Conservation (phyloP, 1,284 basidiomycete genomes). For the Papiliotrema laurentii region DNA sequence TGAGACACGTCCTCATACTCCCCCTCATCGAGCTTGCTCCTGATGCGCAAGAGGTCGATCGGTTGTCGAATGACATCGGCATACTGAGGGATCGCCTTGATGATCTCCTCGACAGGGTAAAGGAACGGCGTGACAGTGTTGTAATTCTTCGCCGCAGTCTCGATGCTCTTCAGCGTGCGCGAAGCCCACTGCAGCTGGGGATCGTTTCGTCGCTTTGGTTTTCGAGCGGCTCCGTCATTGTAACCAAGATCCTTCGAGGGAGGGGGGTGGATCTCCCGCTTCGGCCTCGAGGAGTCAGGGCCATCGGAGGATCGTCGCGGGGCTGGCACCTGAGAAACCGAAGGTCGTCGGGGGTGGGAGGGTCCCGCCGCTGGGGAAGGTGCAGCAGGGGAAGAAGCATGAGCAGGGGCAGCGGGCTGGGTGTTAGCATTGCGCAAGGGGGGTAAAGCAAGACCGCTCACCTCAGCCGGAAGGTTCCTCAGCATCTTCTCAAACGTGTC, state of each 20-base stretch:
- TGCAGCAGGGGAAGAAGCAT: constrained; percentile 19
- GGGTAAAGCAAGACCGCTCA: constrained; percentile 37
- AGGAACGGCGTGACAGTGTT: constrained; percentile 79
- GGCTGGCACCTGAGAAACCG: constrained; percentile 41
- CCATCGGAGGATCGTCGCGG: constrained; percentile 47
- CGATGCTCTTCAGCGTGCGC: constrained; percentile 65
- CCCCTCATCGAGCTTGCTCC: constrained; percentile 68
- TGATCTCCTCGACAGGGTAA: constrained; percentile 76
- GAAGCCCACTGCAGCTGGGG: constrained; percentile 82
- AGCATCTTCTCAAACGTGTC: constrained; percentile 83
- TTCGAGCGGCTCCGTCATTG: constrained; percentile 54
- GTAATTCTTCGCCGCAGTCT: constrained; percentile 70
- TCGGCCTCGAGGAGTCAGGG: constrained; percentile 63
- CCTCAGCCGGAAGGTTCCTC: constrained; percentile 68
- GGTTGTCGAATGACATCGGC: constrained; percentile 85
- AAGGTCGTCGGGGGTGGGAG: constrained; percentile 27
- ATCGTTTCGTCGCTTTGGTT: constrained; percentile 58
- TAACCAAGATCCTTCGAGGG: constrained; percentile 87
- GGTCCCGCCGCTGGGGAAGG: constrained; percentile 12
- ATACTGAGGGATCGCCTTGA: constrained; percentile 71
- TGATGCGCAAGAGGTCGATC: constrained; percentile 89
- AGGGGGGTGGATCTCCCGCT: constrained; percentile 94
- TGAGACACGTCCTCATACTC: constrained; percentile 71
- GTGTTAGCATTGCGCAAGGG: background rate
- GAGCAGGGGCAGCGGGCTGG: constrained; percentile 10